Evolutionary conservation across 129 eudicot species (phyloP).

Genomic region (Solidago caesia): DNA sequence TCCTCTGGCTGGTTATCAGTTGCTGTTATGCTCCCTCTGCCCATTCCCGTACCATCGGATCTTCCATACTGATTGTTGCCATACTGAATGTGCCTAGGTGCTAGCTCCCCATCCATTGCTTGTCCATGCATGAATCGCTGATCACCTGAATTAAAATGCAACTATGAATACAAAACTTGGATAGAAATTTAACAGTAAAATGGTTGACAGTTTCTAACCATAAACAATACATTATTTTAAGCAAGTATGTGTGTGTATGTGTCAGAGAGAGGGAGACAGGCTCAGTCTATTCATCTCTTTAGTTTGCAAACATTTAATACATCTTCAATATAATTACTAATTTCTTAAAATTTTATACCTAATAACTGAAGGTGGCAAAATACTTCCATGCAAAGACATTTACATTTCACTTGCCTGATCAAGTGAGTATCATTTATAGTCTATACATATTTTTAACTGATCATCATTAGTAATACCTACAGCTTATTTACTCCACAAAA

Average conservation of each 20-base stretch:
- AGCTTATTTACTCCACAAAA: not conserved
- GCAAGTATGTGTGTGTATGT: no score
- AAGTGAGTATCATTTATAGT: not conserved
- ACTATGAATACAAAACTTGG: not conserved
- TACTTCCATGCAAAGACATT: not conserved
- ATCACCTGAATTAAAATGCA: slow-evolving; percentile 40
- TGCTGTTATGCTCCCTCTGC: slow-evolving; percentile 34
- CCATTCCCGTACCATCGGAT: slow-evolving; percentile 34
- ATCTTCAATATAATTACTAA: no score
- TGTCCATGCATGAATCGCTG: slow-evolving; percentile 31
- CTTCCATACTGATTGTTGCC: slow-evolving; percentile 37
- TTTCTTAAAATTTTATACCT: no score
- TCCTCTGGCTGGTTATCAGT: slow-evolving; percentile 42
- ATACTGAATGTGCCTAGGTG: slow-evolving; percentile 28
- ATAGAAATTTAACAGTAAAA: not conserved
- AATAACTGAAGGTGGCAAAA: no score
- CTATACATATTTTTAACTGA: not conserved
- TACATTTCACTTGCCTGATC: not conserved
- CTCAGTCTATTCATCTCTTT: no score
- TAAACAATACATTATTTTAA: no score
- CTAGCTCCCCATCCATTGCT: slow-evolving; percentile 31
- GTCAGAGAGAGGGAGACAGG: no score
- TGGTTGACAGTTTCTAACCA: no score
- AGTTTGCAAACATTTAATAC: no score
- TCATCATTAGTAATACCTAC: not conserved